Evolutionary conservation across 139 green algal genomes (phyloP).

Genomic region (Chlamydomonas incerta): DNA sequence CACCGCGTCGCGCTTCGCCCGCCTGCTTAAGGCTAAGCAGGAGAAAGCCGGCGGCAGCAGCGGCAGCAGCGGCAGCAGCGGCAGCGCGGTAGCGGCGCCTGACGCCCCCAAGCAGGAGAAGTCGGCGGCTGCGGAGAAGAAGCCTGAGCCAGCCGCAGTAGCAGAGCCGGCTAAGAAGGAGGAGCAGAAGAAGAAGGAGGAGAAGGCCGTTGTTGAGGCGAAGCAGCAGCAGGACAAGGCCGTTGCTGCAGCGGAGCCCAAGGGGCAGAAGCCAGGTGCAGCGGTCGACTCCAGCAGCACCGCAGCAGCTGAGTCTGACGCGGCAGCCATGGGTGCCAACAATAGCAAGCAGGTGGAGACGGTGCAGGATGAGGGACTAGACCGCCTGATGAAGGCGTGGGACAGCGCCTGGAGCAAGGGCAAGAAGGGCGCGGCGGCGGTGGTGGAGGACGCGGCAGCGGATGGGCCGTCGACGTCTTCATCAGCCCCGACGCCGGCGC

Average conservation of each 20-base stretch:
- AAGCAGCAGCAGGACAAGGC: background rate
- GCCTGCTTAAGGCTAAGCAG: background rate
- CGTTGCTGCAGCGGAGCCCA: background rate
- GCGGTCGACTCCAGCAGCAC: background rate
- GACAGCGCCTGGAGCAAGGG: slow-evolving; percentile 21
- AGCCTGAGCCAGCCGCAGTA: no score
- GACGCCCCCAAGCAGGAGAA: no score
- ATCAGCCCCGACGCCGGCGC: background rate
- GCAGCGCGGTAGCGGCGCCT: no score
- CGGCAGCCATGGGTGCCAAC: background rate
- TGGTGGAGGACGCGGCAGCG: background rate
- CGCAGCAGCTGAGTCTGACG: background rate
- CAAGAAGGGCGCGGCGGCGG: background rate
- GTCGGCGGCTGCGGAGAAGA: no score
- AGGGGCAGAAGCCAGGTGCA: background rate
- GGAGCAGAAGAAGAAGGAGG: no score
- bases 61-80: no score
- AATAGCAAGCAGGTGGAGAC: background rate
- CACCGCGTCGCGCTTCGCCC: background rate
- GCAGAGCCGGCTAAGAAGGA: no score
- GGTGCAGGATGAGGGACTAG: background rate
- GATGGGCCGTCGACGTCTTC: background rate
- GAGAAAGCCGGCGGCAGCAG: background rate
- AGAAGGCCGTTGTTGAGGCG: background rate
- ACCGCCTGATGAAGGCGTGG: background rate